Evolutionary conservation across 2,329 filamentous ascomycete genomes (phyloP).

Genomic region (Hypoxylon sp.): DNA sequence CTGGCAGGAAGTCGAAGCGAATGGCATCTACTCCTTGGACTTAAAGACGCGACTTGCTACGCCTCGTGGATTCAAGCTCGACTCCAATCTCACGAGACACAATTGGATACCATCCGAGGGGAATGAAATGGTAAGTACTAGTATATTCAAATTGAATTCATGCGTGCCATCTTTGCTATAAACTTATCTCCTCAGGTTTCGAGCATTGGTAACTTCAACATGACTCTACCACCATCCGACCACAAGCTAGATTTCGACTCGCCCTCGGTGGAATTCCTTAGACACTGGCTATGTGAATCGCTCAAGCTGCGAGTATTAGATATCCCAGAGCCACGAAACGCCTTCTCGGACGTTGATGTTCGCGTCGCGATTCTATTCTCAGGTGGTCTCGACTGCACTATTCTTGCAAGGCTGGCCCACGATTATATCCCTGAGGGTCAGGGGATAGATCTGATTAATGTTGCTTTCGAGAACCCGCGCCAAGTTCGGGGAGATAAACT

Average conservation of each 20-base stretch:
- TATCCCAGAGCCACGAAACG: slow-evolving; percentile 66
- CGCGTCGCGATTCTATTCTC: slow-evolving; percentile 87
- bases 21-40: slow-evolving; percentile 78
- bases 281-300: slow-evolving; percentile 65
- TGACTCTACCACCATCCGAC: slow-evolving; percentile 48
- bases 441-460: slow-evolving; percentile 87
- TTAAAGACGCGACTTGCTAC: slow-evolving; percentile 49
- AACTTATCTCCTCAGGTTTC: slow-evolving; percentile 60
- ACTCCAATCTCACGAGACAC: slow-evolving; percentile 37
- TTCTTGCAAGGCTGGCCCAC: slow-evolving; percentile 82
- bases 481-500: slow-evolving; percentile 65
- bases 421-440: slow-evolving; percentile 75
- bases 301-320: slow-evolving; percentile 70
- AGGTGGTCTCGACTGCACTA: slow-evolving; percentile 90
- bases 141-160: slow-evolving; percentile 5
- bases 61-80: slow-evolving; percentile 19
- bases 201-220: slow-evolving; percentile 63
- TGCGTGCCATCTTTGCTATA: slow-evolving; percentile 45
- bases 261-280: slow-evolving; percentile 61
- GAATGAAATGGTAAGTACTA: slow-evolving; percentile 56
- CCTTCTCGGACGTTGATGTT: slow-evolving; percentile 49
- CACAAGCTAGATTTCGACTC: slow-evolving; percentile 52
- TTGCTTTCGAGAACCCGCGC: slow-evolving; percentile 94
- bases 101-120: slow-evolving; percentile 48
- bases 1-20: slow-evolving; percentile 85